Conservation (phyloP, 331 rosid species). For the Acacia pycnantha region DNA sequence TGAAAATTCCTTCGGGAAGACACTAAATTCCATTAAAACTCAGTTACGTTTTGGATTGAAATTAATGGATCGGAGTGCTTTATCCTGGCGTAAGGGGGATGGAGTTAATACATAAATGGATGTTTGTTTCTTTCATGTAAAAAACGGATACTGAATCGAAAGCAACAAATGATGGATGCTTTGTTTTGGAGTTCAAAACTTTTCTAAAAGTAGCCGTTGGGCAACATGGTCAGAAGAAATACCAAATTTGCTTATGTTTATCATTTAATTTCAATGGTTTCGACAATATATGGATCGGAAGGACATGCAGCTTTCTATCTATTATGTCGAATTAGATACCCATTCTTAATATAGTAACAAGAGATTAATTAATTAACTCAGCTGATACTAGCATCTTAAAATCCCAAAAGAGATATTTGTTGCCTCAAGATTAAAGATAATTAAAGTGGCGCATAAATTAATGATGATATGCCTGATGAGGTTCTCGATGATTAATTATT, state of each 20-base stretch:
- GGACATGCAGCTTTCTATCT: slow-evolving; percentile 5
- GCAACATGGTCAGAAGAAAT: background rate
- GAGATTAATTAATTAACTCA: background rate
- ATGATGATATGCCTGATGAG: background rate
- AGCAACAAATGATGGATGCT: background rate
- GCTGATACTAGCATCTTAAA: background rate
- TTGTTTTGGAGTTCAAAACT: background rate
- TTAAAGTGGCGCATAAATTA: background rate
- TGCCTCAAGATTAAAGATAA: background rate
- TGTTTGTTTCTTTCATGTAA: background rate
- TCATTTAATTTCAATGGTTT: background rate
- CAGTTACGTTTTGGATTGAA: slow-evolving; percentile 5
- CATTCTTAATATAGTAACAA: background rate
- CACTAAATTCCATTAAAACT: slow-evolving; percentile 20
- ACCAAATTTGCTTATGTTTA: slow-evolving; percentile 2
- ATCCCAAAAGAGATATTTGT: background rate
- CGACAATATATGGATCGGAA: background rate
- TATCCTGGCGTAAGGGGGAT: background rate
- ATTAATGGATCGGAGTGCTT: background rate
- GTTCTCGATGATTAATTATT: background rate
- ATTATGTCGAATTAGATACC: background rate
- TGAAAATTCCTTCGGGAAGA: background rate
- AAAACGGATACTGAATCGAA: slow-evolving; percentile 1
- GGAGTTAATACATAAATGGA: background rate
- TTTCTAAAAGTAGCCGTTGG: background rate